Percentiles rank a stretch among this genome's conserved stretches.
Conservation (phyloP, 371 early-diverging fungal genomes). For the Rhizomucor miehei region DNA sequence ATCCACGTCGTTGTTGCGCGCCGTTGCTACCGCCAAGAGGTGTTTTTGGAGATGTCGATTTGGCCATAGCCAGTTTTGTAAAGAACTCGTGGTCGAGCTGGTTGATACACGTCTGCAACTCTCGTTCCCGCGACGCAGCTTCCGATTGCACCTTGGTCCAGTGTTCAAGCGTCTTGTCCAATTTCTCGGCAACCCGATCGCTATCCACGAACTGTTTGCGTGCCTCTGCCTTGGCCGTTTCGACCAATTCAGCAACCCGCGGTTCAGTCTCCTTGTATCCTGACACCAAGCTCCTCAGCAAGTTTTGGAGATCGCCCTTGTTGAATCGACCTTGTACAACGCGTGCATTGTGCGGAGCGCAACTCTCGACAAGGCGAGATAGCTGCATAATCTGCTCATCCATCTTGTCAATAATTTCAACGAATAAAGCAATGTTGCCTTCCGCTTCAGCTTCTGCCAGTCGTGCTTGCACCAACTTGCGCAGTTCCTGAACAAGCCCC, state of each 20-base stretch:
- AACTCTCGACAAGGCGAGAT: slow-evolving; percentile 23
- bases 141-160: slow-evolving; percentile 36
- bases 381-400: slow-evolving; percentile 31
- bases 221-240: slow-evolving; percentile 32
- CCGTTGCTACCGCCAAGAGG: too few species aligned
- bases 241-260: slow-evolving; percentile 17
- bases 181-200: slow-evolving; percentile 44
- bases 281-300: slow-evolving; percentile 36
- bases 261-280: slow-evolving; percentile 31
- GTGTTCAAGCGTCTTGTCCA: slow-evolving; percentile 42
- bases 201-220: slow-evolving; percentile 41
- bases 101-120: slow-evolving; percentile 37
- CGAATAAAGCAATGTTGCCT: slow-evolving; percentile 40
- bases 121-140: slow-evolving; percentile 29
- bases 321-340: slow-evolving; percentile 32
- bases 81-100: slow-evolving; percentile 45
- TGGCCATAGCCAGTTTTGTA: slow-evolving; percentile 44
- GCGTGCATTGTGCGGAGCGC: slow-evolving; percentile 35
- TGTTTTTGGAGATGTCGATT: slow-evolving; percentile 10
- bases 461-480: slow-evolving; percentile 29
- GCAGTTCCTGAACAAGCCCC: slow-evolving; percentile 31
- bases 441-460: slow-evolving; percentile 38
- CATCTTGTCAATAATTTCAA: slow-evolving; percentile 43
- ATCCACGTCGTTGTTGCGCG: background rate
- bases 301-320: slow-evolving; percentile 46